Conservation (phyloP, 1,284 basidiomycete species). For the Termitomyces sp. region DNA sequence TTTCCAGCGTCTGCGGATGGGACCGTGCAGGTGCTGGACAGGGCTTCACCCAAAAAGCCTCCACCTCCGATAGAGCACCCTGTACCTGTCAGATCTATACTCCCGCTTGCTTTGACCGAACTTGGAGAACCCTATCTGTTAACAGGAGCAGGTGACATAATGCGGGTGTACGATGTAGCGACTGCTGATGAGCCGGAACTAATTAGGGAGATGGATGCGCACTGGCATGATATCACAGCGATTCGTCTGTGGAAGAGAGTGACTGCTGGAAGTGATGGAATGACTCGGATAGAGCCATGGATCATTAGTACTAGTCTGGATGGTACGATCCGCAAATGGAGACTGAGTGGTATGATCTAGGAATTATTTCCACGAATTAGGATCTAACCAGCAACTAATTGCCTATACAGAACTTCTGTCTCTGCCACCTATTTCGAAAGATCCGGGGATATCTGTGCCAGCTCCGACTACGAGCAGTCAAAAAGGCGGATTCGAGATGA, state of each 20-base stretch:
- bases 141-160: conserved; percentile 77
- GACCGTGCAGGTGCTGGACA: conserved; percentile 57
- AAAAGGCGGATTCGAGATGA: conserved; percentile 33
- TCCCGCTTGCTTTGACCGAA: conserved; percentile 60
- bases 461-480: conserved; percentile 17
- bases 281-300: conserved; percentile 60
- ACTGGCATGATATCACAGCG: conserved; percentile 82
- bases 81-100: conserved; percentile 63
- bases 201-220: conserved; percentile 69
- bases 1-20: conserved; percentile 82
- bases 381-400: conserved; percentile 30
- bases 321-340: conserved; percentile 81
- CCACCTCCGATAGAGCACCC: conserved; percentile 59
- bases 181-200: conserved; percentile 59
- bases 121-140: conserved; percentile 66
- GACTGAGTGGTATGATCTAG: conserved; percentile 52
- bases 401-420: conserved; percentile 36
- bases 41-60: conserved; percentile 24
- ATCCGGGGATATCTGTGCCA: background rate
- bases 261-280: conserved; percentile 36
- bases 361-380: background rate
- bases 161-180: conserved; percentile 71
- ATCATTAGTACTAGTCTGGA: conserved; percentile 81
- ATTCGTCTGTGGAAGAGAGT: conserved; percentile 67
- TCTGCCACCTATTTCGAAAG: conserved; percentile 19